A percentile compares a stretch with the other conserved stretches of the same genome.
Evolutionary conservation across 345 rosid species (phyloP).

Genomic region (Pugionium cornutum): DNA sequence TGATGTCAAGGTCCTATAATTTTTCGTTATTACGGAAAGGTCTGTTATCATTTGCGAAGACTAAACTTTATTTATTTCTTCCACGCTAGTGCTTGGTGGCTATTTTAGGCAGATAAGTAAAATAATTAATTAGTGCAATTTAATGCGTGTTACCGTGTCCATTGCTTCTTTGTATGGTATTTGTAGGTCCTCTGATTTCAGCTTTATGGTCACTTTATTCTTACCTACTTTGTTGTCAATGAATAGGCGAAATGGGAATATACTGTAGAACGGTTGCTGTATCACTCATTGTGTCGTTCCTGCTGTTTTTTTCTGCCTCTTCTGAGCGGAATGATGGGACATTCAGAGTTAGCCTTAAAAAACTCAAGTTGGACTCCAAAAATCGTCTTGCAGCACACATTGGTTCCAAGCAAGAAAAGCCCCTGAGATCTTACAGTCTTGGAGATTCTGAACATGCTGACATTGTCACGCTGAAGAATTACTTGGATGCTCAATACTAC

Average conservation of each 20-base stretch:
- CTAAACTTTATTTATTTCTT: slow-evolving; percentile 5
- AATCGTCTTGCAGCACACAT: slow-evolving; percentile 56
- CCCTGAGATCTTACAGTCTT: slow-evolving; percentile 44
- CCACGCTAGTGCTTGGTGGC: slow-evolving; percentile 21
- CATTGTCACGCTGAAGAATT: slow-evolving; percentile 64
- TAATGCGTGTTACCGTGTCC: slow-evolving; percentile 17
- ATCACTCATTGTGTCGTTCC: slow-evolving; percentile 46
- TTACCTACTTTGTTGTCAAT: slow-evolving; percentile 16
- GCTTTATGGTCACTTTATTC: neutral
- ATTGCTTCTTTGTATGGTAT: slow-evolving; percentile 19
- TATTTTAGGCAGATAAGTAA: slow-evolving; percentile 24
- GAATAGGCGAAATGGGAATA: slow-evolving; percentile 59
- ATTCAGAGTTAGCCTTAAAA: slow-evolving; percentile 69
- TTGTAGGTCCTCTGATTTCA: neutral
- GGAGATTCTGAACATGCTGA: slow-evolving; percentile 53
- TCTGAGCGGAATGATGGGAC: slow-evolving; percentile 54
- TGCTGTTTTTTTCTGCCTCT: slow-evolving; percentile 45
- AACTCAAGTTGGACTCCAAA: slow-evolving; percentile 61
- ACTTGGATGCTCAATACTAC: slow-evolving; percentile 88
- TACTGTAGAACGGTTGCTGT: slow-evolving; percentile 35
- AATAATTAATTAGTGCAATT: neutral
- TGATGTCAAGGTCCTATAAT: neutral
- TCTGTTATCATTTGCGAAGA: slow-evolving; percentile 26
- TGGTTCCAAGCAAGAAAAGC: slow-evolving; percentile 53
- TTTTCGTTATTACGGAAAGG: neutral